Base-by-base conservation (phyloP, 805 yeast genomes). In the Metschnikowia drakensbergensis region DNA sequence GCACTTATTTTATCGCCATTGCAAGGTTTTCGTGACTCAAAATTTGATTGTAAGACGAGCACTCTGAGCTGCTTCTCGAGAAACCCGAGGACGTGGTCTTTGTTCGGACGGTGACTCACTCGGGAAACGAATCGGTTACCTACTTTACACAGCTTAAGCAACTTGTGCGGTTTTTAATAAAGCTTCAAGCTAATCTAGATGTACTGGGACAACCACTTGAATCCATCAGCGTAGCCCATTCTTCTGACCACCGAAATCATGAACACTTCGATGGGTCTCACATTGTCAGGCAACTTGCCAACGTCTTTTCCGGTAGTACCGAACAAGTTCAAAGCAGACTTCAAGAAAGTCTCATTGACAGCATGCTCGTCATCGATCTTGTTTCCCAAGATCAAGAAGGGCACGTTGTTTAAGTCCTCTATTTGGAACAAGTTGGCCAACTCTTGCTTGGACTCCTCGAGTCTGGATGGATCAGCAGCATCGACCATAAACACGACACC, bases 191-290 rank as follows among this genome's bases (percentile, higher is more conserved):
- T 29, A 13, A 13, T 37, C 44, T 79, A 92, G 61, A 92, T 92
- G 72, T 87, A 92, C 75, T 94, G 96, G 53, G 97, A 89, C 65
- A 94, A 82, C 98, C 97, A 94, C 80, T 89, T 87, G 81, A 94
- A 90, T 54, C 96, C 99, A 62, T 94, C 98, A 52, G 96, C 96
- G 71, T 94, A 94, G 62, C 99, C 99, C 71, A 88, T 91, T 80
- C 98, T 88, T 96, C 91, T 87, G 48, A 91, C 97, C 57, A 94
- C 96, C 27, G 97, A 89, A 72, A 96, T 92, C 98, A 94, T 94
- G 71, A 82, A 94, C 40, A 94, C 82, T 75, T 94, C 99, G 49
- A 92, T 83, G 44, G 99, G 98, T 76, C 99, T 86, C 55, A 80
- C 80, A 52, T 83, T 85, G 37, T 81, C 81, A 42, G 83, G 81